phyloP scores from a whole-genome alignment of 2,329 filamentous ascomycete genomes.

The Trichophyton schoenleinii region DNA sequence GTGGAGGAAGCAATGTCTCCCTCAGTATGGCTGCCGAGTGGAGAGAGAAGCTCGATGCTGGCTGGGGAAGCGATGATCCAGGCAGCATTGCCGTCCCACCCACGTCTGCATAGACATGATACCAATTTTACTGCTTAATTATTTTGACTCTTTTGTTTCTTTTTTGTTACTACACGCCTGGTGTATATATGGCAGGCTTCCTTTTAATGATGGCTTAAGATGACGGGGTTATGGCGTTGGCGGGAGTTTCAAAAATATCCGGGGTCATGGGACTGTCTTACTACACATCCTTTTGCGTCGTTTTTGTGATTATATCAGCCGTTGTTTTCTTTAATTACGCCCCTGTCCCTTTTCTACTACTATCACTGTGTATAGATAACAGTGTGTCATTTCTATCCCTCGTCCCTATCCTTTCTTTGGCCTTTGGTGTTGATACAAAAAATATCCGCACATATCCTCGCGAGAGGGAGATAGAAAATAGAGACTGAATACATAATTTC shows the following conservation, averaged over 20 bases:
- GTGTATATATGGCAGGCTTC: background rate
- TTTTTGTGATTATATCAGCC: background rate
- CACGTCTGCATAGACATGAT: background rate
- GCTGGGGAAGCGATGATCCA: constrained; percentile 20
- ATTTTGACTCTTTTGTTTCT: no score
- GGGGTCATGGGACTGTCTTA: background rate
- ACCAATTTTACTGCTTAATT: background rate
- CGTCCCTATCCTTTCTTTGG: background rate
- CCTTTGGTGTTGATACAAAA: background rate
- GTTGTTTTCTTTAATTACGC: background rate
- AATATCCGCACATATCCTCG: background rate
- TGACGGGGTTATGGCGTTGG: background rate
- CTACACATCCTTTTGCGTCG: background rate
- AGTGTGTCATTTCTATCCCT: background rate
- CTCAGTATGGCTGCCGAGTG: constrained; percentile 50
- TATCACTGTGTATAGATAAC: background rate
- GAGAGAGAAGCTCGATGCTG: constrained; percentile 33
- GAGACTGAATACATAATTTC: background rate
- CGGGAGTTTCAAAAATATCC: background rate
- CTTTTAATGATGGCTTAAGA: background rate
- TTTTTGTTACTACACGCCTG: background rate
- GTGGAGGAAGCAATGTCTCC: constrained; percentile 61
- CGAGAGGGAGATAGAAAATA: background rate
- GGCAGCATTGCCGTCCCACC: background rate
- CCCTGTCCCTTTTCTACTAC: background rate